These are phyloP conservation scores for Ascocoryne sarcoides DNA, from an alignment of 2,329 filamentous ascomycete species.

Conservation along the genomic window DNA sequence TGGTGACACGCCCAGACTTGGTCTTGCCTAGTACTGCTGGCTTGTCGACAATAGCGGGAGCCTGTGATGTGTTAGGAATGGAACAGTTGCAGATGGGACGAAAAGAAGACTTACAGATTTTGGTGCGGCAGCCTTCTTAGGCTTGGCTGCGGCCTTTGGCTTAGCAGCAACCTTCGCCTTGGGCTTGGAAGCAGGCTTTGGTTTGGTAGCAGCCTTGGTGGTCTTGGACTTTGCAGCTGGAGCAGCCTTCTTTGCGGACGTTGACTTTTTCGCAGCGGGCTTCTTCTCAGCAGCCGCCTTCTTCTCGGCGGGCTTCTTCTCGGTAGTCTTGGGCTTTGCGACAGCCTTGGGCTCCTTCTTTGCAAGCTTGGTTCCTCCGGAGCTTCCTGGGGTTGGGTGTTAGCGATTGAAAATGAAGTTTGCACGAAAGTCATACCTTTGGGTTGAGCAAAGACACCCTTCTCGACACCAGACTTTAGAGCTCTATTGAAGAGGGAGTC, in stretches of 20 bases:
- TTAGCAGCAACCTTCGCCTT: slow-evolving; percentile 35
- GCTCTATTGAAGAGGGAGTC: slow-evolving; percentile 63
- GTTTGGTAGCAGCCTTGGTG: slow-evolving; percentile 18
- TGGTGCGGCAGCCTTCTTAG: slow-evolving; percentile 25
- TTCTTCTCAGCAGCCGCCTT: slow-evolving; percentile 29
- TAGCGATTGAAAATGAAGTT: slow-evolving; percentile 16
- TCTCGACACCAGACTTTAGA: slow-evolving; percentile 57
- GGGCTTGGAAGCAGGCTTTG: slow-evolving; percentile 27
- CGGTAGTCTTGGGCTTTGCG: slow-evolving; percentile 26
- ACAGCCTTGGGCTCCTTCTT: slow-evolving; percentile 45
- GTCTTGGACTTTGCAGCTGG: slow-evolving; percentile 29
- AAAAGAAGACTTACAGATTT: slow-evolving; percentile 19
- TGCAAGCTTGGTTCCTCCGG: slow-evolving; percentile 63
- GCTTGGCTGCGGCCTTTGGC: slow-evolving; percentile 34
- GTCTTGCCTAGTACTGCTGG: slow-evolving; percentile 57
- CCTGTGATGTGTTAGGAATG: slow-evolving; percentile 34
- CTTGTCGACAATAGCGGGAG: slow-evolving; percentile 56
- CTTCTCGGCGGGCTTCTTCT: slow-evolving; percentile 29
- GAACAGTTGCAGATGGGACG: neutral
- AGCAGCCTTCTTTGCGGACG: slow-evolving; percentile 34
- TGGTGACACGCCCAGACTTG: slow-evolving; percentile 64
- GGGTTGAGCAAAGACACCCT: slow-evolving; percentile 59
- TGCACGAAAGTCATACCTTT: slow-evolving; percentile 49
- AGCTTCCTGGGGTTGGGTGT: slow-evolving; percentile 44
- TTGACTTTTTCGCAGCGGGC: slow-evolving; percentile 29